A percentile compares a stretch with the other conserved stretches of the same genome.
Conservation (phyloP, 1,284 basidiomycete genomes). For the Schizophyllum commune region DNA sequence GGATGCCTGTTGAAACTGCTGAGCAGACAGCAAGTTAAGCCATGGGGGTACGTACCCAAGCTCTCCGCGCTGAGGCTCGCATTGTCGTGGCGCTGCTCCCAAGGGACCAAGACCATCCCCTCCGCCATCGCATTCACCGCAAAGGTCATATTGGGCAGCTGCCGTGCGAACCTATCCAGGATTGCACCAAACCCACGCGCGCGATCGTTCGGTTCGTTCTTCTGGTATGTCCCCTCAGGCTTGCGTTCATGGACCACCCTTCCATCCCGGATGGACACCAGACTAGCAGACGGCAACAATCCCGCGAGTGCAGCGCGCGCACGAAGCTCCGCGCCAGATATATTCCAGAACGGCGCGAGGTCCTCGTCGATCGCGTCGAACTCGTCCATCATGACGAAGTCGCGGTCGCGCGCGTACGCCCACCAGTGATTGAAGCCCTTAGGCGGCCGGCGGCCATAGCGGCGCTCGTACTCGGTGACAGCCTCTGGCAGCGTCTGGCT, state of each 20-base stretch:
- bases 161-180: conserved; percentile 60
- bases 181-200: conserved; percentile 71
- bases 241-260: conserved; percentile 54
- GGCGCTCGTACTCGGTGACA: conserved; percentile 67
- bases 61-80: conserved; percentile 64
- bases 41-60: conserved; percentile 31
- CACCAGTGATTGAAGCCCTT: conserved; percentile 89
- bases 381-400: conserved; percentile 82
- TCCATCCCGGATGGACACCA: conserved; percentile 70
- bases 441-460: conserved; percentile 75
- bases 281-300: conserved; percentile 72
- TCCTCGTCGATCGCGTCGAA: conserved; percentile 81
- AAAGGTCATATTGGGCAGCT: conserved; percentile 89
- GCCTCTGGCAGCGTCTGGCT: conserved; percentile 71
- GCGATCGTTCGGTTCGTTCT: conserved; percentile 66
- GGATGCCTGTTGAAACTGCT: conserved; percentile 5
- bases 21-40: background rate
- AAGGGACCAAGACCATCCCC: conserved; percentile 86
- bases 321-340: conserved; percentile 68
- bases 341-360: conserved; percentile 71
- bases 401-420: conserved; percentile 66
- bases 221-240: conserved; percentile 45
- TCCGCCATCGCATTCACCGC: conserved; percentile 89
- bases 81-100: conserved; percentile 61
- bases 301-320: conserved; percentile 70